Evolutionary conservation across 2,329 filamentous ascomycete genomes (phyloP).

Genomic region (Harringtonia aguacate): DNA sequence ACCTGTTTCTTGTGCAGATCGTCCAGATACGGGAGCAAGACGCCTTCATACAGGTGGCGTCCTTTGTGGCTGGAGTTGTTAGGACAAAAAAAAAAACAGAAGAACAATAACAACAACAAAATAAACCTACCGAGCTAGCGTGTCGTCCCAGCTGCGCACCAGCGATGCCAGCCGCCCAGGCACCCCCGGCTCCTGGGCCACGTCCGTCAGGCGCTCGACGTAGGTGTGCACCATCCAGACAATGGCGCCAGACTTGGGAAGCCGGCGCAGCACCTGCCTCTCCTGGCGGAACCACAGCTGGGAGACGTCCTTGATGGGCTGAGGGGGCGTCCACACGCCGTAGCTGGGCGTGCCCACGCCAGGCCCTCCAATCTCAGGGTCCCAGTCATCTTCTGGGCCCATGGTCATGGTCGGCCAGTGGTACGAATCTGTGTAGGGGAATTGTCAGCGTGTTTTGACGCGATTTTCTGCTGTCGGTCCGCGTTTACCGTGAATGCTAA

Average conservation of each 20-base stretch:
- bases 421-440: background rate
- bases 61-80: background rate
- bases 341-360: background rate
- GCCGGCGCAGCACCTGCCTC: background rate
- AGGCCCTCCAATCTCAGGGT: background rate
- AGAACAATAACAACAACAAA: background rate
- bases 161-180: background rate
- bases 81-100: background rate
- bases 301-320: background rate
- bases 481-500: background rate
- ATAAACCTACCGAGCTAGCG: background rate
- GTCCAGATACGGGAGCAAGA: background rate
- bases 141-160: background rate
- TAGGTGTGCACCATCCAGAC: slow-evolving; percentile 2
- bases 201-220: background rate
- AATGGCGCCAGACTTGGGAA: background rate
- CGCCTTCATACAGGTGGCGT: background rate
- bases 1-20: background rate
- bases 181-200: background rate
- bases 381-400: slow-evolving; percentile 1
- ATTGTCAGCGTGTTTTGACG: background rate
- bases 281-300: slow-evolving; percentile 1
- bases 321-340: background rate
- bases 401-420: background rate
- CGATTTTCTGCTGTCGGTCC: background rate